Evolutionary conservation across 2,329 filamentous ascomycete species (phyloP).

Genomic region (Coniochaeta prunicola): DNA sequence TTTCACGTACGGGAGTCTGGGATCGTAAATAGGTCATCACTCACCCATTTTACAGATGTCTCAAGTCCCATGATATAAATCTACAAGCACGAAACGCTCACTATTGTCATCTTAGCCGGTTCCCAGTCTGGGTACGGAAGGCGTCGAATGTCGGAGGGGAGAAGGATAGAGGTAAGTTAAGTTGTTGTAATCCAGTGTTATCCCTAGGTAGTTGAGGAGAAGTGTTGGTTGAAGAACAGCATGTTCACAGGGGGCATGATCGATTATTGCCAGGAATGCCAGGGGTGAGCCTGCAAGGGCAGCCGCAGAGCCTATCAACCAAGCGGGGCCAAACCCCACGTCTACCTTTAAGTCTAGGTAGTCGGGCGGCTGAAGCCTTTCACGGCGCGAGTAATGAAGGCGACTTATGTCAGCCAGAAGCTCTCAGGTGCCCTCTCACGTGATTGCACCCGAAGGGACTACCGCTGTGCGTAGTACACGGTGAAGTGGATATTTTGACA

Average conservation of each 20-base stretch:
- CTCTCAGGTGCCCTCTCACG: background rate
- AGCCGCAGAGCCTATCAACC: background rate
- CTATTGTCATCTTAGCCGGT: background rate
- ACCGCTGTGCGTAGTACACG: no score
- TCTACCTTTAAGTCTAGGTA: background rate
- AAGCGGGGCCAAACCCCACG: background rate
- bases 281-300: background rate
- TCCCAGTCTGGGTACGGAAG: background rate
- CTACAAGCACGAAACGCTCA: constrained; percentile 2
- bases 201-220: background rate
- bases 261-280: background rate
- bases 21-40: constrained; percentile 3
- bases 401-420: background rate
- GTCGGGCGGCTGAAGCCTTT: background rate
- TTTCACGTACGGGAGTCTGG: background rate
- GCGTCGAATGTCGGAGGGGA: background rate
- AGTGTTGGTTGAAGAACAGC: no score
- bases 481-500: no score
- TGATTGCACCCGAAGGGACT: no score
- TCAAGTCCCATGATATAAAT: constrained; percentile 16
- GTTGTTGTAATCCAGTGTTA: background rate
- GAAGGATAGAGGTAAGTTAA: background rate
- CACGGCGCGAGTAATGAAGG: background rate
- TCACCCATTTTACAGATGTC: constrained; percentile 19
- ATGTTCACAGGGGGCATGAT: no score